Evolutionary conservation across 2,329 filamentous ascomycete genomes (phyloP).

Genomic region (Trichoderma guizhouense): DNA sequence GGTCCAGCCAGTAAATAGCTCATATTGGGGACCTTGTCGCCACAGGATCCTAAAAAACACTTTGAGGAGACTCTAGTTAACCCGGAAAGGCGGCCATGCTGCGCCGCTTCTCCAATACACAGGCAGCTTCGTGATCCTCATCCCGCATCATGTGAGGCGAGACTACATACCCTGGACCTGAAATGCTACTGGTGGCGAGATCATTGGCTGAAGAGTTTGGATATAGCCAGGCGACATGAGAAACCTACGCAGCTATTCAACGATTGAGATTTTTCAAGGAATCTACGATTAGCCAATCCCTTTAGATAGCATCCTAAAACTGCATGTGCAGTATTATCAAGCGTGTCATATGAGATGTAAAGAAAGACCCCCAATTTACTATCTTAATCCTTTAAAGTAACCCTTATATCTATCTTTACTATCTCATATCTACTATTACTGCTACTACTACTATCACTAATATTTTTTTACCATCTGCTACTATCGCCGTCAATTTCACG

Average conservation of each 20-base stretch:
- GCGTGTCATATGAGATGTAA: no score
- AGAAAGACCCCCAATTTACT: no score
- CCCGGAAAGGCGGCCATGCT: not conserved
- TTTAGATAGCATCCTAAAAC: not conserved
- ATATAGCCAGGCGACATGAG: not conserved
- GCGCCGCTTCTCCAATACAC: not conserved
- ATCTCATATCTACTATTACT: not conserved
- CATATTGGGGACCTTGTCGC: rapidly evolving
- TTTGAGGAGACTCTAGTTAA: not conserved
- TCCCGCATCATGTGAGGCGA: not conserved
- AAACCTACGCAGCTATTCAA: not conserved
- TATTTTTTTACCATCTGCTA: not conserved
- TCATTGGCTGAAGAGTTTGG: not conserved
- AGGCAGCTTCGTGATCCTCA: not conserved
- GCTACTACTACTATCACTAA: no score
- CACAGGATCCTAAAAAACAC: not conserved
- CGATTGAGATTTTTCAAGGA: not conserved
- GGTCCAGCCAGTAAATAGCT: not conserved
- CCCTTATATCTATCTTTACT: not conserved
- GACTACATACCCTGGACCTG: not conserved
- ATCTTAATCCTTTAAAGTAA: no score
- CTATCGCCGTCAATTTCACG: not conserved
- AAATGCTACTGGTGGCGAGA: not conserved
- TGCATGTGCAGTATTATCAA: not conserved
- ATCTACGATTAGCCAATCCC: not conserved